These are phyloP conservation scores for Pichia kudriavzevii DNA, from an alignment of 1,139 yeast genomes.

Conservation along the genomic window DNA sequence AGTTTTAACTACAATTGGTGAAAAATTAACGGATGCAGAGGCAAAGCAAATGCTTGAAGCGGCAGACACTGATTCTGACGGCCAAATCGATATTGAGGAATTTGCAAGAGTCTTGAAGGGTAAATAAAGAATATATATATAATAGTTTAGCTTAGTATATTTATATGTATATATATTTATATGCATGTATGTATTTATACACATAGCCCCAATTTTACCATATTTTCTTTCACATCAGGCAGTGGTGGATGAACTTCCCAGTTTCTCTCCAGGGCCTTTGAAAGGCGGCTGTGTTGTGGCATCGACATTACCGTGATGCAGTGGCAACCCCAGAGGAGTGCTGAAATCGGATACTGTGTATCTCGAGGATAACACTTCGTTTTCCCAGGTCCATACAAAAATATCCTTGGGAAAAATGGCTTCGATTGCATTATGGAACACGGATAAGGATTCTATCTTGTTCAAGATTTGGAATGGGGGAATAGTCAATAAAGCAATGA, in stretches of 20 bases:
- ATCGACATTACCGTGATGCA: too few relatives aligned
- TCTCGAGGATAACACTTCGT: slow-evolving; percentile 18
- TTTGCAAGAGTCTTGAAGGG: slow-evolving; percentile 43
- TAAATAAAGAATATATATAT: slow-evolving; percentile 17
- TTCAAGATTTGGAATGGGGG: slow-evolving; percentile 64
- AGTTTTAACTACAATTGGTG: slow-evolving; percentile 95
- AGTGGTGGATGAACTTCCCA: too few relatives aligned
- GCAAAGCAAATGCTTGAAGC: slow-evolving; percentile 95
- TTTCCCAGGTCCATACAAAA: slow-evolving; percentile 18
- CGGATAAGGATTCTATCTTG: slow-evolving; percentile 44
- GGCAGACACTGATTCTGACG: slow-evolving; percentile 92
- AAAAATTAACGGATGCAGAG: slow-evolving; percentile 89
- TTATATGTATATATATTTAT: too few relatives aligned
- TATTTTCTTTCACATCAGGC: too few relatives aligned
- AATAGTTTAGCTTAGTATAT: not conserved
- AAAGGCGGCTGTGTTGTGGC: too few relatives aligned
- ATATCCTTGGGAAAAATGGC: slow-evolving; percentile 7
- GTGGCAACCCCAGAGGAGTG: slow-evolving; percentile 17
- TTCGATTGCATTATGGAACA: slow-evolving; percentile 9
- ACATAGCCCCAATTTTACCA: too few relatives aligned
- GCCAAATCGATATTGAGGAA: slow-evolving; percentile 93
- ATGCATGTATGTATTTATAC: too few relatives aligned
- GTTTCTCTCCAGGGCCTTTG: too few relatives aligned
- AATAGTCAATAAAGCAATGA: slow-evolving; percentile 42
- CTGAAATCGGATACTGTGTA: slow-evolving; percentile 2